Evolutionary conservation across 768 basidiomycete species (phyloP), one percentile per base, ranked within the genome.

Genomic region (Podaxis carcinomalis): DNA sequence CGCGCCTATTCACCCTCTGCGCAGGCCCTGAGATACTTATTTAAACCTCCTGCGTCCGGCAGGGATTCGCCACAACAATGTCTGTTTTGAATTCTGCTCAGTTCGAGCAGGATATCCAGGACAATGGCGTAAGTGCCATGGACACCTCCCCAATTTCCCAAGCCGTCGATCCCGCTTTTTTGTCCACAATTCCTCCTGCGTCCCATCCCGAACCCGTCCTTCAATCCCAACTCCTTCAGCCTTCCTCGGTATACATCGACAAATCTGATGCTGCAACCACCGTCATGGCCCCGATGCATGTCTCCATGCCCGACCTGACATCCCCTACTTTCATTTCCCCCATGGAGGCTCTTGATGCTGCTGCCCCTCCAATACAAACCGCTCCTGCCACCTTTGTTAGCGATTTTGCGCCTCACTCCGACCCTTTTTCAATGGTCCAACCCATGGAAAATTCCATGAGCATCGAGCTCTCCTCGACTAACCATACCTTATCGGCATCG

Each of bases 371-470:
- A 25, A 53, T 70, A 27, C 68, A 65, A 49, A 67, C 76, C 16
- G 65, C 75, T 4, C 71, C 77, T 16, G 69, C 76, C 23, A 67
- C 69, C 49, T 79, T 80, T 64, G 66, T 82, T 51, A 63, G 80
- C 19, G 79, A 82, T 68, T 75, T 81, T 44, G 66, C 68, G 6
- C 49, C 70, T 36, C 64, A 65, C 21, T 27, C 68, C 19, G 74
- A 78, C 54, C 64, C 74, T 2, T 79, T 75, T 64, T 35, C 70
- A 3, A 66, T 76, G 62, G 64, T 67, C 49, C 63, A 73, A 67
- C 53, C 66, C 60, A 13, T 74, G 63, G 77, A 78, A 42, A 72
- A 73, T 59, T 57, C 73, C 14, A 79, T 78, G 66, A 63, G 63
- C 57, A 57, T 78, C 50, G 75, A 78, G 64, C 69, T 79, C 27